Evolutionary conservation across 2,329 filamentous ascomycete genomes (phyloP).

Genomic region (Penicillium sclerotiorum): DNA sequence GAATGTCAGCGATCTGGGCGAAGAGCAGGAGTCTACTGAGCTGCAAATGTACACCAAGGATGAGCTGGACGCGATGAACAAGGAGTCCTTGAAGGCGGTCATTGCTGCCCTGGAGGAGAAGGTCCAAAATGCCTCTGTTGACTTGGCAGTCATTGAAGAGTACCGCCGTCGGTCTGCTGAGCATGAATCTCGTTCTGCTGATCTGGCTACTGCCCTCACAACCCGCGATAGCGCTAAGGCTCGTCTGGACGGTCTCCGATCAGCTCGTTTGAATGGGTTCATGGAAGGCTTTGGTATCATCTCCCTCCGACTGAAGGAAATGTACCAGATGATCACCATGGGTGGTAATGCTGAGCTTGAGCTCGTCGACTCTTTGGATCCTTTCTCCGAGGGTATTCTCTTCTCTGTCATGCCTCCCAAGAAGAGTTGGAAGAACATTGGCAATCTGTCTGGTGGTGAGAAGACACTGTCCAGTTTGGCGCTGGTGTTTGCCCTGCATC

Average conservation of each 20-base stretch:
- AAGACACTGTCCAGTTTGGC: slow-evolving; percentile 94
- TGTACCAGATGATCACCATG: slow-evolving; percentile 99
- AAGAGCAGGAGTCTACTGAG: slow-evolving; percentile 50
- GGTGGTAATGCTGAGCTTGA: slow-evolving; percentile 97
- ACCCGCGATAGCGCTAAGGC: slow-evolving; percentile 87
- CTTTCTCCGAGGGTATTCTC: slow-evolving; percentile 93
- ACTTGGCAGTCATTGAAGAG: slow-evolving; percentile 84
- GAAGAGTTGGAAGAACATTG: slow-evolving; percentile 99
- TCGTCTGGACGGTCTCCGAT: slow-evolving; percentile 87
- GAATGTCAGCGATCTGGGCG: slow-evolving; percentile 72
- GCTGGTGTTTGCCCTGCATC: slow-evolving; percentile 95
- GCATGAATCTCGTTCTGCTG: slow-evolving; percentile 76
- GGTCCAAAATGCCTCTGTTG: slow-evolving; percentile 83
- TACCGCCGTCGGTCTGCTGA: slow-evolving; percentile 86
- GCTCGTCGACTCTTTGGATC: slow-evolving; percentile 92
- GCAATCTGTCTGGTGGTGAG: slow-evolving; percentile 92
- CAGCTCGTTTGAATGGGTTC: slow-evolving; percentile 89
- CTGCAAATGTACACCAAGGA: slow-evolving; percentile 79
- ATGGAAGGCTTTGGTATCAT: slow-evolving; percentile 97
- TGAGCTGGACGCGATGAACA: slow-evolving; percentile 65
- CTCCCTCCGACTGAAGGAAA: slow-evolving; percentile 93
- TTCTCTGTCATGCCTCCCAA: slow-evolving; percentile 99
- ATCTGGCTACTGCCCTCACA: slow-evolving; percentile 75
- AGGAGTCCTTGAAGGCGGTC: slow-evolving; percentile 62
- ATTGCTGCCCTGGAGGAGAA: slow-evolving; percentile 71